Conservation (phyloP, 2,329 filamentous ascomycete species). For the Zasmidium angulare region DNA sequence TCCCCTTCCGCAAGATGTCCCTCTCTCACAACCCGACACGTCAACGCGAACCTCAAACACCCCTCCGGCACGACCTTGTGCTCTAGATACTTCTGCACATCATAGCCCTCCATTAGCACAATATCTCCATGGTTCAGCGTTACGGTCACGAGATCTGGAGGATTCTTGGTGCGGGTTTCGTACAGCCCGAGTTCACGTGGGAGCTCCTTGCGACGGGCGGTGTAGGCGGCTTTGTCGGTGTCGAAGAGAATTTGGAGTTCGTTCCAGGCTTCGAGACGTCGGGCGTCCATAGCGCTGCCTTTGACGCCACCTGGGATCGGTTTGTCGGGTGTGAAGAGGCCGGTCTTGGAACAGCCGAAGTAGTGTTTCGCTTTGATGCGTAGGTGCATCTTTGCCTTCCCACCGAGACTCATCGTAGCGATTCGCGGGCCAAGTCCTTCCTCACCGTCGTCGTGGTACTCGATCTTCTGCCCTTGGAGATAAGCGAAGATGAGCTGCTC, state of each 20-base stretch:
- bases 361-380: constrained; percentile 56
- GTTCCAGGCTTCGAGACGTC: constrained; percentile 35
- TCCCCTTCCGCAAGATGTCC: constrained; percentile 43
- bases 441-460: constrained; percentile 69
- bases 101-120: constrained; percentile 61
- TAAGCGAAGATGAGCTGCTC: constrained; percentile 65
- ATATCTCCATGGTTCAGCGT: constrained; percentile 63
- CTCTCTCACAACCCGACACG: constrained; percentile 53
- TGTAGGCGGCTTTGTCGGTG: constrained; percentile 25
- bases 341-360: constrained; percentile 36
- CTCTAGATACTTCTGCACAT: constrained; percentile 62
- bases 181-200: constrained; percentile 40
- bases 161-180: constrained; percentile 33
- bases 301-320: constrained; percentile 27
- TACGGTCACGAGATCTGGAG: constrained; percentile 42
- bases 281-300: constrained; percentile 30
- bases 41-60: constrained; percentile 57
- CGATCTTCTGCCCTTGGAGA: constrained; percentile 60
- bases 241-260: constrained; percentile 28
- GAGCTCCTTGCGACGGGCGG: constrained; percentile 32
- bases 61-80: constrained; percentile 55
- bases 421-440: constrained; percentile 61
- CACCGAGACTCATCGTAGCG: constrained; percentile 61
- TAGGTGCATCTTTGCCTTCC: constrained; percentile 58
- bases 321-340: constrained; percentile 34